Evolutionary conservation across 305 asterid species (phyloP), one percentile per base, ranked within the genome.

Genomic region (Fraxinus dipetala): DNA sequence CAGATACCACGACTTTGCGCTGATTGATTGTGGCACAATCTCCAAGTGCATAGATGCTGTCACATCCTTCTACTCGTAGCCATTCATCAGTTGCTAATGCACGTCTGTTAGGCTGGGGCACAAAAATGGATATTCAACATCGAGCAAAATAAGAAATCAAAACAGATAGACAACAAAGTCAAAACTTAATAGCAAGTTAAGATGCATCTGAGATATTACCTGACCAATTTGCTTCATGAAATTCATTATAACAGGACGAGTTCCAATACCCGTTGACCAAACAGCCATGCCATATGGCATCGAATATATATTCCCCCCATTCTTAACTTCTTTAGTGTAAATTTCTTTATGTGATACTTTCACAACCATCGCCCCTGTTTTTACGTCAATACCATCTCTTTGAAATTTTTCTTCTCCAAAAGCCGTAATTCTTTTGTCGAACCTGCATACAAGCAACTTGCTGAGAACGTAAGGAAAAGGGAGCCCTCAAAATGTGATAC

Each of bases 241-340:
- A 79, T 94, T 92, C 89, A 87, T 83, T 77, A 95, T 89, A 77
- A 95, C 95, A 61, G 98, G 98, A 78, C 97, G 97, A 83, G 98
- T 93, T 72, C 99, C 99, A 73, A 95, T 95, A 45, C 99, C 99
- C 79, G 99, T 95, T 76, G 99, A 93, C 99, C 99, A 95, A 79
- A 95, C 99, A 87, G 88, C 92, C 99, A 94, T 94, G 69, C 99
- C 99, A 82, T 95, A 95, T 87, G 45, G 45, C 45, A 38, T 38
- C 40, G 93, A 87, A 81, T 93, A 83, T 51, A 91, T 79, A 32
- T 78, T 89, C 77, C 91, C 91, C 5, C 97, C 99, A 84, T 90
- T 90, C 89, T 93, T 95, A 34, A 91, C 80, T 85, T 90, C 95
- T 84, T 94, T 95, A 14, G 93, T 90, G 78, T 93, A 91, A 84